Evolutionary conservation across 2,329 filamentous ascomycete species (phyloP).

Genomic region (Sodiomyces alkalinus): DNA sequence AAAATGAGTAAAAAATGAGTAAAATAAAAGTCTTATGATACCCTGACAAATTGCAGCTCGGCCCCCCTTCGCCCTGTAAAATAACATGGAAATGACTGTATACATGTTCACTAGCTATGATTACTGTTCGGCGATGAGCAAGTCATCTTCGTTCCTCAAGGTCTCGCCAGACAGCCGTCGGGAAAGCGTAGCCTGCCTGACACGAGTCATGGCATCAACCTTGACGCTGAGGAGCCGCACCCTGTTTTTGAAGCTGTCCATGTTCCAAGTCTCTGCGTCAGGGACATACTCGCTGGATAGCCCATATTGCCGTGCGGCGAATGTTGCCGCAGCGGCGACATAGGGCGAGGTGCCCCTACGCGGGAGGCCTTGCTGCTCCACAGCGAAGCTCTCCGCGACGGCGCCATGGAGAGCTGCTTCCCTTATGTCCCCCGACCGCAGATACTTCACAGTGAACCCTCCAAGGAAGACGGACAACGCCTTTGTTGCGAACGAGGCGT

Average conservation of each 20-base stretch:
- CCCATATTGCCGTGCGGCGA: not conserved
- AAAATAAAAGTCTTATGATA: not conserved
- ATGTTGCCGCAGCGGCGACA: not conserved
- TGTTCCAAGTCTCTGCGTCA: slow-evolving; percentile 3
- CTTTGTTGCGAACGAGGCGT: slow-evolving; percentile 1
- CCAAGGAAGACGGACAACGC: slow-evolving; percentile 4
- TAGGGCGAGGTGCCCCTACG: not conserved
- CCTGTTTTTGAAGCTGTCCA: slow-evolving; percentile 2
- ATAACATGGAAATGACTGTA: not conserved
- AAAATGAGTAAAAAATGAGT: not conserved
- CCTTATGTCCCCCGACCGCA: not conserved
- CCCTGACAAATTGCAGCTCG: no score
- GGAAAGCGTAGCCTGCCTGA: no score
- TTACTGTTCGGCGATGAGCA: no score
- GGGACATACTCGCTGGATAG: not conserved
- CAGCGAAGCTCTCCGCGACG: slow-evolving; percentile 4
- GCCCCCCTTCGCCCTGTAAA: not conserved
- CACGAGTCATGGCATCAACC: not conserved
- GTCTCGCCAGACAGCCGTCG: not conserved
- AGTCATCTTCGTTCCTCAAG: not conserved
- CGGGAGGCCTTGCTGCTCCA: slow-evolving; percentile 4
- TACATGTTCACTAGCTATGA: no score
- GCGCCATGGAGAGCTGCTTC: slow-evolving; percentile 4
- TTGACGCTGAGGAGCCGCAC: slow-evolving; percentile 1
- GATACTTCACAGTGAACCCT: not conserved